Percentiles rank a stretch among this genome's conserved stretches.
These are phyloP conservation scores for Sherardia arvensis DNA, from an alignment of 257 asterid genomes.

Conservation along the genomic window DNA sequence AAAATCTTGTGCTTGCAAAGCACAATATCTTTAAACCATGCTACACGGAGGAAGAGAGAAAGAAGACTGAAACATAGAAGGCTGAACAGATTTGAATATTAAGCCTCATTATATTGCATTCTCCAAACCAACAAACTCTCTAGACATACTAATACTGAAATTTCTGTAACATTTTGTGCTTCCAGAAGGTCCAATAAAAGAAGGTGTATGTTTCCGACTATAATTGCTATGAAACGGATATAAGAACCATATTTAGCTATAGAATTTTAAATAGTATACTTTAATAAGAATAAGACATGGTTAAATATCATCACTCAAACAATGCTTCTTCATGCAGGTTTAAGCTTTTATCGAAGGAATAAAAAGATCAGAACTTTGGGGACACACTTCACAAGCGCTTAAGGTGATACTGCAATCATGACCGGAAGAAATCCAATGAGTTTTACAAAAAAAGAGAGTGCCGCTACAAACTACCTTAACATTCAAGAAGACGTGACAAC, in stretches of 20 bases:
- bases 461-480: not conserved
- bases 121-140: not conserved
- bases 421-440: not conserved
- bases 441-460: not conserved
- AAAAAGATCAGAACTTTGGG: not conserved
- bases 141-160: not conserved
- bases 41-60: not conserved
- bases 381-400: not conserved
- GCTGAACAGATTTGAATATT: not conserved
- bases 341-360: not conserved
- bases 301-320: not conserved
- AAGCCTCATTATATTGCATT: not conserved
- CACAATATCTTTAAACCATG: not conserved
- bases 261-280: not conserved
- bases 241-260: not conserved
- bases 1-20: not conserved
- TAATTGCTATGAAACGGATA: not conserved
- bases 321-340: not conserved
- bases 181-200: not conserved
- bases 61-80: not conserved
- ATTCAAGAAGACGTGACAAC: constrained; percentile 1
- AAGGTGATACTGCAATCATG: not conserved
- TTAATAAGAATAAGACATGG: not conserved
- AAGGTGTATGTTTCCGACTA: not conserved
- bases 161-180: not conserved